Evolutionary conservation across 2,329 filamentous ascomycete species (phyloP).

Genomic region (Fusarium solani-melongenae): DNA sequence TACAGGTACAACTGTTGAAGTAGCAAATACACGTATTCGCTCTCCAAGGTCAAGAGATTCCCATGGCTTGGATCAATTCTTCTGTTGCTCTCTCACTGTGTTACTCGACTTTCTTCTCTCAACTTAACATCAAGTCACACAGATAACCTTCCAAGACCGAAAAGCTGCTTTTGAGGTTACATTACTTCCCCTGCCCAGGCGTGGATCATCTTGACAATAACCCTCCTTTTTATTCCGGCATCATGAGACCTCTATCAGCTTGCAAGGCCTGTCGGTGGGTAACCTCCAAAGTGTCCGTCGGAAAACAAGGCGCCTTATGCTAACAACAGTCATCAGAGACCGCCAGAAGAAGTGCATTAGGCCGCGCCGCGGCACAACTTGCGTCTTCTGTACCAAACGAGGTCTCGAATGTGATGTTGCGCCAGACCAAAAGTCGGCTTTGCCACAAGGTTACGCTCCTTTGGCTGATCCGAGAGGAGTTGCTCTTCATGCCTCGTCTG

Average conservation of each 20-base stretch:
- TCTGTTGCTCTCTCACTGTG: background rate
- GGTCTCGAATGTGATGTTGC: slow-evolving; percentile 1
- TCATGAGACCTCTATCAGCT: background rate
- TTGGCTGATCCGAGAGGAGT: background rate
- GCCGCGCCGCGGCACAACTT: background rate
- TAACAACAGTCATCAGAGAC: background rate
- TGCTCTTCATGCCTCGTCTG: background rate
- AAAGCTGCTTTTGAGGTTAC: background rate
- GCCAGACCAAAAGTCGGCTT: background rate
- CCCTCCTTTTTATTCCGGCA: background rate
- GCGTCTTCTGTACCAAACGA: background rate
- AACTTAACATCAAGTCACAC: rapidly evolving
- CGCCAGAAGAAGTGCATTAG: slow-evolving; percentile 13
- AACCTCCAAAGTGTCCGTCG: background rate
- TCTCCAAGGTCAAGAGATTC: background rate
- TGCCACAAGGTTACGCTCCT: background rate
- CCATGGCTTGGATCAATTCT: background rate
- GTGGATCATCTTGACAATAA: background rate
- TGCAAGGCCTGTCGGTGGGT: background rate
- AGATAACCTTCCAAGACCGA: background rate
- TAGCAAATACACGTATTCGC: background rate
- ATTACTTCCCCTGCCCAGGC: background rate
- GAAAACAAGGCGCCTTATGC: background rate
- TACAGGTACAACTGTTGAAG: background rate
- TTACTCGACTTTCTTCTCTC: background rate